These are phyloP conservation scores for Sporothrix luriei DNA, from an alignment of 2,329 filamentous ascomycete species.

Conservation along the genomic window DNA sequence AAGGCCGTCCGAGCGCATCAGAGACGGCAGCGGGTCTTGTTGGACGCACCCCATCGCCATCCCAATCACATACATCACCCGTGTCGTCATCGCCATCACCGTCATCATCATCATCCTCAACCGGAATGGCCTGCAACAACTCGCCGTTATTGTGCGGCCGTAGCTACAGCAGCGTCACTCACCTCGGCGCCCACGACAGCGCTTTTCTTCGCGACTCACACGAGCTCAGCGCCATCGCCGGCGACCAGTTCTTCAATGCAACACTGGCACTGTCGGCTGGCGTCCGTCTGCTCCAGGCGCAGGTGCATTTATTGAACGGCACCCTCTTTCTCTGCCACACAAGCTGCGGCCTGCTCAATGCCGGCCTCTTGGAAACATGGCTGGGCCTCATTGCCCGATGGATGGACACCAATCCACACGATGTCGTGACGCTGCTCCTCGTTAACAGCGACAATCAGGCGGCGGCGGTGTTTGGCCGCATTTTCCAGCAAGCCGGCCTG, in stretches of 20 bases:
- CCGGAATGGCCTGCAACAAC: conserved; percentile 70
- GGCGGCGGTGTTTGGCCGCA: conserved; percentile 56
- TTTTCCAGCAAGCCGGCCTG: conserved; percentile 63
- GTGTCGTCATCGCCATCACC: neutral
- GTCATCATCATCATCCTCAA: neutral
- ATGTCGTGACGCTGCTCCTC: conserved; percentile 73
- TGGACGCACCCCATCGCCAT: conserved; percentile 1
- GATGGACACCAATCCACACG: conserved; percentile 70
- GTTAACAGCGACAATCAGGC: conserved; percentile 68
- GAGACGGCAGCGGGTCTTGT: neutral
- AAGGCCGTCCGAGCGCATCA: neutral
- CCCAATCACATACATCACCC: neutral
- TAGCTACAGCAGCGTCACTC: conserved; percentile 73
- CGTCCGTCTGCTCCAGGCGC: conserved; percentile 69
- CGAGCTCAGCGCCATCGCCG: conserved; percentile 63
- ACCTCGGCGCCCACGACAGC: conserved; percentile 76
- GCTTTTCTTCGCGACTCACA: conserved; percentile 68
- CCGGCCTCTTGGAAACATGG: conserved; percentile 65
- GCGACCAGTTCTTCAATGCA: conserved; percentile 75
- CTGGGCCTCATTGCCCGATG: conserved; percentile 65
- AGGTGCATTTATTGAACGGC: conserved; percentile 66
- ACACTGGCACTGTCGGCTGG: conserved; percentile 71
- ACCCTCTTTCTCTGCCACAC: conserved; percentile 71
- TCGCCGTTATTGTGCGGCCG: conserved; percentile 71
- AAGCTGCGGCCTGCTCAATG: conserved; percentile 55